These are phyloP conservation scores for Sporothrix schenckii DNA, from an alignment of 2,329 filamentous ascomycete genomes.

Conservation along the genomic window DNA sequence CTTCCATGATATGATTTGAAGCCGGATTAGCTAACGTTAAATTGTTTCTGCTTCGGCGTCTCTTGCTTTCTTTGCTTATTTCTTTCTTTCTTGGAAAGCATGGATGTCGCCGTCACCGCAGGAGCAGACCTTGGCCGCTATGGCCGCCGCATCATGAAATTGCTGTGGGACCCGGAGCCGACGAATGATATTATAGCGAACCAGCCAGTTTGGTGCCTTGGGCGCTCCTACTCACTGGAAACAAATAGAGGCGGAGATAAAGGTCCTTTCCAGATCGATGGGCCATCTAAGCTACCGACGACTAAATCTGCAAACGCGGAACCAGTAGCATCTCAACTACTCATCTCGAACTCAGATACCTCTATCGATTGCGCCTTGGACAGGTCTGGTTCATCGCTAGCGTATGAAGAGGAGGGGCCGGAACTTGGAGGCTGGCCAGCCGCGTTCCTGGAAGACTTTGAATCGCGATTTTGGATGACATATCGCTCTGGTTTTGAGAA, in stretches of 20 bases:
- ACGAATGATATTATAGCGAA: slow-evolving; percentile 71
- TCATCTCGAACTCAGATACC: slow-evolving; percentile 45
- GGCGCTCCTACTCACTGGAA: slow-evolving; percentile 55
- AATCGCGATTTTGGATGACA: slow-evolving; percentile 93
- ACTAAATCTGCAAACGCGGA: slow-evolving; percentile 27
- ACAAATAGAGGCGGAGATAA: slow-evolving; percentile 33
- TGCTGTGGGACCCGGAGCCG: slow-evolving; percentile 89
- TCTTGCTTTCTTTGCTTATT: too few relatives aligned
- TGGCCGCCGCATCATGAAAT: slow-evolving; percentile 81
- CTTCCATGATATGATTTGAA: too few relatives aligned
- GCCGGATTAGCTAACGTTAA: too few relatives aligned
- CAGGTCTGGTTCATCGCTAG: slow-evolving; percentile 57
- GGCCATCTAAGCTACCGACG: slow-evolving; percentile 14
- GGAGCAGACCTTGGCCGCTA: slow-evolving; percentile 73
- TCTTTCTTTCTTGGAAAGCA: slow-evolving; percentile 32
- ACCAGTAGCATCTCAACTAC: slow-evolving; percentile 30
- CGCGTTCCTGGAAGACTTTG: slow-evolving; percentile 87
- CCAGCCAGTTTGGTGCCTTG: slow-evolving; percentile 82
- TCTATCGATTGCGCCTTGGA: slow-evolving; percentile 54
- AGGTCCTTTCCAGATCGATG: slow-evolving; percentile 33
- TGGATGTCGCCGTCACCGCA: slow-evolving; percentile 48
- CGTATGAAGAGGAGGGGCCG: slow-evolving; percentile 49
- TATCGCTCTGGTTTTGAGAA: slow-evolving; percentile 84
- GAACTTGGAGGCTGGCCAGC: slow-evolving; percentile 72
- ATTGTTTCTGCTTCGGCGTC: too few relatives aligned